These are phyloP conservation scores for Berkeleyomyces rouxiae DNA, from an alignment of 2,329 filamentous ascomycete species.

Conservation along the genomic window DNA sequence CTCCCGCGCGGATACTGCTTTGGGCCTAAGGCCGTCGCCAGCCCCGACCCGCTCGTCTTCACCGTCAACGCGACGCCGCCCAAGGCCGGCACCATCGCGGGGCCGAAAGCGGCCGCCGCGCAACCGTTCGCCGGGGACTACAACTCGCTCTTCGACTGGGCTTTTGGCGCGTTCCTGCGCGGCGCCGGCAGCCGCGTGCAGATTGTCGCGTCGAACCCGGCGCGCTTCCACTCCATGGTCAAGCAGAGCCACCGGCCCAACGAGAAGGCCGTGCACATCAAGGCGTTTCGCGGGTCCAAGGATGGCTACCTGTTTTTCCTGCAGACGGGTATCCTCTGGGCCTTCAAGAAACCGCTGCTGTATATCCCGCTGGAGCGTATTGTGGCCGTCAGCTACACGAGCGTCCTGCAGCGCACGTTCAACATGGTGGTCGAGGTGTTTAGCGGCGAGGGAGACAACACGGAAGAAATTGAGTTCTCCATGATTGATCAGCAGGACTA, in stretches of 20 bases:
- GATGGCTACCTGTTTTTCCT: constrained; percentile 54
- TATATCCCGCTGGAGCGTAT: constrained; percentile 47
- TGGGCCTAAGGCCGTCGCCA: constrained; percentile 29
- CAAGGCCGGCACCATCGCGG: constrained; percentile 40
- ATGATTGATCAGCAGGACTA: constrained; percentile 59
- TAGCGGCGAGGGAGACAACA: constrained; percentile 24
- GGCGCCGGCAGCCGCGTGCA: constrained; percentile 30
- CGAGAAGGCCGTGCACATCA: constrained; percentile 49
- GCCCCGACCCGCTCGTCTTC: constrained; percentile 44
- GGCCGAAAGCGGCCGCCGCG: constrained; percentile 32
- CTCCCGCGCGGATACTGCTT: constrained; percentile 40
- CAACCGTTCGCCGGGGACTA: constrained; percentile 41
- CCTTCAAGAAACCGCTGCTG: constrained; percentile 51
- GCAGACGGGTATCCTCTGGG: constrained; percentile 50
- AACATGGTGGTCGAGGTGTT: constrained; percentile 49
- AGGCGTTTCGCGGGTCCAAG: constrained; percentile 49
- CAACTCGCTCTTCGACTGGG: constrained; percentile 44
- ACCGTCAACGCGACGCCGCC: constrained; percentile 43
- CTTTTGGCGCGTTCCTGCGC: constrained; percentile 34
- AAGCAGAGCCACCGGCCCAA: constrained; percentile 41
- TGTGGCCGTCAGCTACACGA: constrained; percentile 48
- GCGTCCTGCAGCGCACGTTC: constrained; percentile 50
- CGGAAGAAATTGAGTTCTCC: constrained; percentile 47
- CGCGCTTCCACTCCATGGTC: constrained; percentile 39
- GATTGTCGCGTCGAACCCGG: constrained; percentile 36